Evolutionary conservation across 139 green algal genomes (phyloP), one percentile per base, ranked within the genome.

Genomic region (Chlamydomonas asymmetrica): DNA sequence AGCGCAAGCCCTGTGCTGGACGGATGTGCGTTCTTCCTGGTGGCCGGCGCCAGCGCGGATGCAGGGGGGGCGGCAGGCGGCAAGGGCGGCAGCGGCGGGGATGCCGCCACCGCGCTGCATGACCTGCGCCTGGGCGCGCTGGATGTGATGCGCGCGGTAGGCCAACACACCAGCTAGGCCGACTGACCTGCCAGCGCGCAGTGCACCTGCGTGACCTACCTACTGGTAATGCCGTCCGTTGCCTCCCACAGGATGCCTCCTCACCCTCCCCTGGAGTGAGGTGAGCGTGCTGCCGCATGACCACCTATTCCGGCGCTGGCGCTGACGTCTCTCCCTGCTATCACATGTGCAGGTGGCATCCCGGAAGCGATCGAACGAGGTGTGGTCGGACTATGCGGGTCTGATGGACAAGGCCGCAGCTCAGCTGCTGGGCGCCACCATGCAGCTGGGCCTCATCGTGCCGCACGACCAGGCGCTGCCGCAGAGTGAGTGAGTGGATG

Each of bases 11-110:
- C 81, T 1, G 84, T 94, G n/a, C 32, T 96, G 38, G 74, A 65
- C 1, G 89, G 88, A 1, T 90, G 82, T 66, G 75, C 82, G 7
- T 92, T 86, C 81, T 85, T 94, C 71, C 75, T 94, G 16, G 50
- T 40, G 6, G 49, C 65, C 34, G 72, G 63, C 57, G 39, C 70
- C 18, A 3, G 56, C 4, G 29, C 57, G 16, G n/a, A n/a, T n/a
- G n/a, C n/a, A n/a, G n/a, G n/a, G n/a, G n/a, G n/a, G n/a, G n/a
- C n/a, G n/a, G n/a, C n/a, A n/a, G n/a, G n/a, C n/a, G n/a, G n/a
- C n/a, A n/a, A n/a, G n/a, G n/a, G n/a, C n/a, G n/a, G n/a, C n/a
- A n/a, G n/a, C n/a, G n/a, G n/a, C n/a, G n/a, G n/a, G n/a, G n/a
- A n/a, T n/a, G n/a, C n/a, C n/a, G n/a, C n/a, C n/a, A n/a, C n/a